Conservation (phyloP, 2,329 filamentous ascomycete species). For the Lachnum nothofagi region DNA sequence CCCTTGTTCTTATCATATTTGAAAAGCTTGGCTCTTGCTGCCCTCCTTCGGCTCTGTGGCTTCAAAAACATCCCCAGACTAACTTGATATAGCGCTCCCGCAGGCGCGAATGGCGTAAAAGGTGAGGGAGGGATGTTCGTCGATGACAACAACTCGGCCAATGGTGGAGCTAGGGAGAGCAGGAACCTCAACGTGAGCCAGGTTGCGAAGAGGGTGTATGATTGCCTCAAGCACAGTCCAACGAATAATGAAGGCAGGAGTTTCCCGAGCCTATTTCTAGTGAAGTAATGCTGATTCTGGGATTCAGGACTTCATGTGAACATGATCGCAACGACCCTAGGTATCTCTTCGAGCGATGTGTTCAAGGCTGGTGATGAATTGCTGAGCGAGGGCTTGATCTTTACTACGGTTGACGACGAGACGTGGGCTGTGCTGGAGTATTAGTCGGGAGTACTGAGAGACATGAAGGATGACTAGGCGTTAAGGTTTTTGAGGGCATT, state of each 20-base stretch:
- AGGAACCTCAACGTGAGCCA: conserved; percentile 40
- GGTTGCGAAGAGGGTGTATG: conserved; percentile 65
- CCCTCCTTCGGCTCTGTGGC: too few species aligned
- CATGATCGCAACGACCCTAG: conserved; percentile 61
- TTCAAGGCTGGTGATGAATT: conserved; percentile 77
- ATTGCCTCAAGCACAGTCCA: conserved; percentile 59
- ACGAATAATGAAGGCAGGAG: conserved; percentile 77
- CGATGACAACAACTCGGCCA: conserved; percentile 33
- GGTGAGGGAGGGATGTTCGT: conserved; percentile 35
- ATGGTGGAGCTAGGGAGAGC: conserved; percentile 26
- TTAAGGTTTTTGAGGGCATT: conserved; percentile 14
- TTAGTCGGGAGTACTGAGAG: conserved; percentile 29
- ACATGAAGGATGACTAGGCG: conserved; percentile 12
- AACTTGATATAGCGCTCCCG: too few species aligned
- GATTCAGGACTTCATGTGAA: conserved; percentile 81
- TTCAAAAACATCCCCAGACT: too few species aligned
- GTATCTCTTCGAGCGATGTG: conserved; percentile 65
- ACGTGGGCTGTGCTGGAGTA: conserved; percentile 83
- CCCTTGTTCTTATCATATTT: too few species aligned
- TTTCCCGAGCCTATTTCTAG: too few species aligned
- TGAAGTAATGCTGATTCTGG: too few species aligned
- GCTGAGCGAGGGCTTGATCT: conserved; percentile 67
- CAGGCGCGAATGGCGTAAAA: conserved; percentile 32
- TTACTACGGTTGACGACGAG: conserved; percentile 85
- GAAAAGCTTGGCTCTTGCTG: too few species aligned